Conservation (phyloP, 495 filamentous ascomycete genomes). For the Aspergillus ellipticus region DNA sequence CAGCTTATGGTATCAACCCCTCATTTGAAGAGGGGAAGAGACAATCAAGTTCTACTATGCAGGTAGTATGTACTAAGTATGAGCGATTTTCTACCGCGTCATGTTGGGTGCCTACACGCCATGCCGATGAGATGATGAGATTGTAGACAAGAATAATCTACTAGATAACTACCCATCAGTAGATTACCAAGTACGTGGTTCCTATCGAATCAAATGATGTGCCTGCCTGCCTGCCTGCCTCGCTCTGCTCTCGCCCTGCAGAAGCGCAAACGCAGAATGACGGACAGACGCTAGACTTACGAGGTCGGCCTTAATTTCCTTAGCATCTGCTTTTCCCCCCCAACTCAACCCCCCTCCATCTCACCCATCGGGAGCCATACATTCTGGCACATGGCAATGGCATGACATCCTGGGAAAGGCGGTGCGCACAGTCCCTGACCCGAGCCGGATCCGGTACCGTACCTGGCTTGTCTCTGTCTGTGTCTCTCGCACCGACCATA, state of each 20-base stretch:
- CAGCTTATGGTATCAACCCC: neutral
- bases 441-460: too few species aligned
- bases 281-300: neutral
- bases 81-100: neutral
- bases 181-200: neutral
- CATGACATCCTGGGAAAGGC: neutral
- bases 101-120: neutral
- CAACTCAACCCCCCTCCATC: too few species aligned
- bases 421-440: neutral
- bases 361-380: neutral
- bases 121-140: neutral
- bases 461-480: too few species aligned
- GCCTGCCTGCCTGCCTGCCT: too few species aligned
- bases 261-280: neutral
- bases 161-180: too few species aligned
- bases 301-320: neutral
- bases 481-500: too few species aligned
- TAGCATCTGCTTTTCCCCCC: too few species aligned
- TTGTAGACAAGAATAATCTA: neutral
- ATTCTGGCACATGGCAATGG: conserved; percentile 1
- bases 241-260: too few species aligned
- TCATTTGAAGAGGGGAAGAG: neutral
- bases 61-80: too few species aligned
- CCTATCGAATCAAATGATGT: too few species aligned
- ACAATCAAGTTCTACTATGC: too few species aligned